Conservation (phyloP, 495 filamentous ascomycete species). For the Podospora conica region DNA sequence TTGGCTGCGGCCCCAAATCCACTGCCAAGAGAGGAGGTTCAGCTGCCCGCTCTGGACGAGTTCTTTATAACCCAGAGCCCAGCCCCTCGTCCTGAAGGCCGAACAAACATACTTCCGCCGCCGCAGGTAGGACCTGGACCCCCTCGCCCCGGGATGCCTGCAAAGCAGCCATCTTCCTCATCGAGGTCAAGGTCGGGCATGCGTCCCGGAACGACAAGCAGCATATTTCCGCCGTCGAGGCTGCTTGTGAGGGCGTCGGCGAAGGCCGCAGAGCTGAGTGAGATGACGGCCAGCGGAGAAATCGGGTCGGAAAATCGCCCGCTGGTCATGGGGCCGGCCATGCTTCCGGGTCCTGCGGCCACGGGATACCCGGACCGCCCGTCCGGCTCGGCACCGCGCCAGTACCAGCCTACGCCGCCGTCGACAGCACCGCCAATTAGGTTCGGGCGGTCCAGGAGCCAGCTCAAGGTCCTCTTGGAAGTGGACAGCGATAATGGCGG, state of each 20-base stretch:
- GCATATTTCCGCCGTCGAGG: not conserved
- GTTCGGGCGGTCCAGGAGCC: conserved; percentile 44
- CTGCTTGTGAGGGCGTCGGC: not conserved
- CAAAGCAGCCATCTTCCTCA: not conserved
- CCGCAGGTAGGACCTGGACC: not conserved
- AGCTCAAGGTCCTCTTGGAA: conserved; percentile 45
- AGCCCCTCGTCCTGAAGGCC: not conserved
- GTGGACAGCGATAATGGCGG: conserved; percentile 16
- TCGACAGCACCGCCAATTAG: conserved; percentile 29
- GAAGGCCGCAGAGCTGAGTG: not conserved
- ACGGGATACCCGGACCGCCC: too few relatives aligned
- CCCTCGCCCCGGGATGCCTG: not conserved
- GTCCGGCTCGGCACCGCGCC: conserved; percentile 23
- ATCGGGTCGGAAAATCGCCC: not conserved
- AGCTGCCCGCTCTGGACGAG: not conserved
- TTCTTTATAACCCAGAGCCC: not conserved
- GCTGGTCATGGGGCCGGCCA: too few relatives aligned
- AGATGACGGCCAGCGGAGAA: not conserved
- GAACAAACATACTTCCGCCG: not conserved
- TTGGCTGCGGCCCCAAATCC: not conserved
- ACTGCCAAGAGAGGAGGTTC: not conserved
- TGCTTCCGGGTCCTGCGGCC: too few relatives aligned
- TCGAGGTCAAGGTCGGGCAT: not conserved
- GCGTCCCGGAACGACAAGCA: not conserved
- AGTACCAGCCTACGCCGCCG: conserved; percentile 36